Base-by-base conservation (phyloP, 768 basidiomycete species). In the Russula dissimulans region DNA sequence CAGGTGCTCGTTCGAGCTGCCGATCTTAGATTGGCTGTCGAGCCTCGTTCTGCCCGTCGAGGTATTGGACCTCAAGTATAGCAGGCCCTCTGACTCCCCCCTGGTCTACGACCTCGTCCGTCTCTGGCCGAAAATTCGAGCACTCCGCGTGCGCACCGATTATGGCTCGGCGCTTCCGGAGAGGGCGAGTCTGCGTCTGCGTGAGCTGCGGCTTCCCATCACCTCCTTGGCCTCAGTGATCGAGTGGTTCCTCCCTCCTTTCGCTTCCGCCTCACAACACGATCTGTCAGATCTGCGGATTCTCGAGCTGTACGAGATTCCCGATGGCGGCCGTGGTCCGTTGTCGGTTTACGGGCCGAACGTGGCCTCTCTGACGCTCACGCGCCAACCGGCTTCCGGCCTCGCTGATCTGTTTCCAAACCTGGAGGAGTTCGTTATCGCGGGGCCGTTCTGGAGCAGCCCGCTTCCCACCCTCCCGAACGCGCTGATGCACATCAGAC, bases 131-230 rank as follows among this genome's bases (percentile, higher is more conserved):
- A 38, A 15, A 8, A 39, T 61, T 7, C 56, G 39, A 41, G 60
- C 55, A n/a, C 60, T 61, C 36, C 60, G 56, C 22, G 60, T 61
- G 32, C 51, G 42, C 31, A 53, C 56, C 8, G 31, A 52, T 26
- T 53, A 29, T 17, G 14, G 6, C 12, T 41, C n/a, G 34, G 22
- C 44, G 26, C 50, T 39, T 15, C 56, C 18, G 0, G 50, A 18
- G 32, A 11, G 38, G 17, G 50, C 50, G 3, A 36, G 12, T 3
- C 8, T 42, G 10, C 38, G 49, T 34, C 45, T 61, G 44, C 56
- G 51, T 18, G 60, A 61, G 31, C 56, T 61, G 22, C 50, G 60
- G 39, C 60, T 61, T 36, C 60, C 55, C n/a, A 43, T 61, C 50
- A 61, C 56, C 10, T 57, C 60, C 55, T n/a, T 42, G 15, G 55